phyloP scores from a whole-genome alignment of 2,329 filamentous ascomycete genomes.

The Ascosphaera aggregata region DNA sequence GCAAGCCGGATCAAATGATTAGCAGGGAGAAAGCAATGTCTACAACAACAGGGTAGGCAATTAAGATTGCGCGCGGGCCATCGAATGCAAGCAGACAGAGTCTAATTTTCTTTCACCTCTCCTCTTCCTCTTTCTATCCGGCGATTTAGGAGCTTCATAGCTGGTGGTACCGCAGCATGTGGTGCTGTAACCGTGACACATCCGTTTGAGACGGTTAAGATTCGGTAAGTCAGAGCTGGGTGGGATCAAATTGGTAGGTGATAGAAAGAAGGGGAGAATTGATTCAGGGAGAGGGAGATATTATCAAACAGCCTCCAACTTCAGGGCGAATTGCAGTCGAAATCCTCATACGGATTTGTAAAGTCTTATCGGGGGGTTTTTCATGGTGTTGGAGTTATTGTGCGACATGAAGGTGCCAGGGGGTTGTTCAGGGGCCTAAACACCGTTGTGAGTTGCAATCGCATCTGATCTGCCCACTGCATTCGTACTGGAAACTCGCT shows the following conservation, averaged over 20 bases:
- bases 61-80: background rate
- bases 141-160: slow-evolving; percentile 55
- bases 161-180: slow-evolving; percentile 88
- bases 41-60: slow-evolving; percentile 27
- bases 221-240: slow-evolving; percentile 43
- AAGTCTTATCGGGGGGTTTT: slow-evolving; percentile 79
- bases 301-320: slow-evolving; percentile 50
- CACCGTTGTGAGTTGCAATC: slow-evolving; percentile 45
- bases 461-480: too few species aligned
- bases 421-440: slow-evolving; percentile 78
- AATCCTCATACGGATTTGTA: slow-evolving; percentile 45
- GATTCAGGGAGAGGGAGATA: slow-evolving; percentile 4
- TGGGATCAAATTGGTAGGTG: background rate
- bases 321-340: slow-evolving; percentile 82
- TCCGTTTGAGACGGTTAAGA: slow-evolving; percentile 97
- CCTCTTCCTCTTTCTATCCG: too few species aligned
- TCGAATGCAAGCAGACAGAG: background rate
- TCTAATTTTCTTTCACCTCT: background rate
- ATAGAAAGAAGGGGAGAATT: background rate
- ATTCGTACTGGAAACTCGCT: too few species aligned
- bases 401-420: slow-evolving; percentile 66
- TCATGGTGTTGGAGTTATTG: slow-evolving; percentile 74
- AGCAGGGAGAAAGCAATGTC: slow-evolving; percentile 19
- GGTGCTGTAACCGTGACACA: slow-evolving; percentile 95
- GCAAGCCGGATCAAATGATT: background rate